A percentile compares a stretch with the other conserved stretches of the same genome.
Evolutionary conservation across 192 early-diverging fungal genomes (phyloP).

Genomic region (Dissophora globulifera): DNA sequence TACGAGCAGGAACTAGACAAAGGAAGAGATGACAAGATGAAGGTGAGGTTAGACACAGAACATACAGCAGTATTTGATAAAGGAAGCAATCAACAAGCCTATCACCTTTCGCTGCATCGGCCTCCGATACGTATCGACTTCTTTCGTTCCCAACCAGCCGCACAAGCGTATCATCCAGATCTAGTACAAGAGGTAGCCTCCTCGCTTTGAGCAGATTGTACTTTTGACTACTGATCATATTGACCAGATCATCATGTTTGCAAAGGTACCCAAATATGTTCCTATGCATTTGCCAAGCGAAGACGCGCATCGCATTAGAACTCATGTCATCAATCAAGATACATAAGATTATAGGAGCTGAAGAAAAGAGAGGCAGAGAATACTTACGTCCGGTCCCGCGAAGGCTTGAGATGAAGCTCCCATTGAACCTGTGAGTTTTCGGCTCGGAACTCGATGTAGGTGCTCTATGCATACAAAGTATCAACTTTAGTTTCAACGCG

Average conservation of each 20-base stretch:
- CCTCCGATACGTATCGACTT: conserved; percentile 69
- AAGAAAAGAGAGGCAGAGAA: no score
- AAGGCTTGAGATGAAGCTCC: conserved; percentile 79
- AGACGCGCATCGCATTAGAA: no score
- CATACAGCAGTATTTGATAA: background rate
- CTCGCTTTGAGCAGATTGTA: conserved; percentile 58
- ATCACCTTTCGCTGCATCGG: conserved; percentile 40
- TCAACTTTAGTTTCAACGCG: no score
- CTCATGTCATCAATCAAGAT: no score
- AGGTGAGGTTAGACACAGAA: background rate
- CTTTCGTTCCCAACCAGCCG: conserved; percentile 71
- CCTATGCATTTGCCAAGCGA: no score
- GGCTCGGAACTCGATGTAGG: conserved; percentile 60
- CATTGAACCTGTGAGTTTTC: conserved; percentile 60
- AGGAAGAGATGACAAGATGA: background rate
- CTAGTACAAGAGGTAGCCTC: conserved; percentile 76
- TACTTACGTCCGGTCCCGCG: conserved; percentile 66
- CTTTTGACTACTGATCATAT: conserved; percentile 64
- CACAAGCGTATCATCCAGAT: conserved; percentile 83
- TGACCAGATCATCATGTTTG: conserved; percentile 63
- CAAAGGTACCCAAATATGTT: conserved; percentile 74
- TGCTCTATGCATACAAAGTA: conserved; percentile 58
- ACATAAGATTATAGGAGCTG: no score
- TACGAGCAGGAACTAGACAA: conserved; percentile 65
- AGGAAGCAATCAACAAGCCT: background rate